A percentile compares a stretch with the other conserved stretches of the same genome.
Evolutionary conservation across 2,329 filamentous ascomycete genomes (phyloP).

Genomic region (Talaromyces pinophilus): DNA sequence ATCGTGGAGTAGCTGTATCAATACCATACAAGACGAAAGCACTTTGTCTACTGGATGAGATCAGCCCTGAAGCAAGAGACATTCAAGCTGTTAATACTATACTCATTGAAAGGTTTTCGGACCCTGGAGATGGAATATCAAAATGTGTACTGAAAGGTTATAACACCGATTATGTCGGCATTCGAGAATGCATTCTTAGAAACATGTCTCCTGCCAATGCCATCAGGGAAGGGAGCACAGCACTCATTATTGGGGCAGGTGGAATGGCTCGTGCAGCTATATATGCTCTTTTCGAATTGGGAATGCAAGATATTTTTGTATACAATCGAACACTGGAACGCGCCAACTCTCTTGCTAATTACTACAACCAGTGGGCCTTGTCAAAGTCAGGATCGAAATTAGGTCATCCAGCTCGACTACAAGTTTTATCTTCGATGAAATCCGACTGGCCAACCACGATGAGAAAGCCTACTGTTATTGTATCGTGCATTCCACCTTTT

Average conservation of each 20-base stretch:
- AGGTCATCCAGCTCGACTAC: background rate
- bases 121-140: constrained; percentile 13
- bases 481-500: constrained; percentile 9
- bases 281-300: constrained; percentile 26
- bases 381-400: background rate
- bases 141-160: constrained; percentile 28
- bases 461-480: background rate
- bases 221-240: constrained; percentile 19
- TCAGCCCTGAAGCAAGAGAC: constrained; percentile 29
- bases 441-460: background rate
- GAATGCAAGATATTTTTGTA: constrained; percentile 30
- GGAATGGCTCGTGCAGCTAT: constrained; percentile 30
- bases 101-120: constrained; percentile 22
- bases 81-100: constrained; percentile 36
- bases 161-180: constrained; percentile 36
- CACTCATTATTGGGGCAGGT: constrained; percentile 15
- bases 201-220: constrained; percentile 26
- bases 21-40: constrained; percentile 32
- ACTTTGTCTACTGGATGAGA: constrained; percentile 27
- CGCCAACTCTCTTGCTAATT: background rate
- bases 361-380: constrained; percentile 1
- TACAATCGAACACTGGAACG: constrained; percentile 30
- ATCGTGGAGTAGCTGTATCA: constrained; percentile 29
- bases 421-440: background rate
- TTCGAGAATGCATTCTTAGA: constrained; percentile 30